Conservation (phyloP, 192 early-diverging fungal species). For the Coemansia reversa region DNA sequence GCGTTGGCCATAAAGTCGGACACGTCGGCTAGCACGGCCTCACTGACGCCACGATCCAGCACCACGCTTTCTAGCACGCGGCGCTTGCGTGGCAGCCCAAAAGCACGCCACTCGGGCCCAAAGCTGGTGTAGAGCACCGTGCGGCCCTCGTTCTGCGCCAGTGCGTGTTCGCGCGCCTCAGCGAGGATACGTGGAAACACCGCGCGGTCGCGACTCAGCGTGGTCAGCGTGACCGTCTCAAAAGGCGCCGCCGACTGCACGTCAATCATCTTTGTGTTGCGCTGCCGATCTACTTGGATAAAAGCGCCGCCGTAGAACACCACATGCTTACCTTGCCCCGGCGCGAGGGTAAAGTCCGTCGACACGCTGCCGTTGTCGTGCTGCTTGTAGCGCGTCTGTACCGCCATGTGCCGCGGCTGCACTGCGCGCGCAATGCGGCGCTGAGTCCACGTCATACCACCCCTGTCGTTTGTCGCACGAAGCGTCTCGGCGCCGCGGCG, state of each 20-base stretch:
- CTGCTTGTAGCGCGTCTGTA: conserved; percentile 84
- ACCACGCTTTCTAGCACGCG: conserved; percentile 71
- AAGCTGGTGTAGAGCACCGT: conserved; percentile 94
- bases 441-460: conserved; percentile 49
- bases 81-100: conserved; percentile 87
- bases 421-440: conserved; percentile 55
- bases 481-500: conserved; percentile 38
- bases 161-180: conserved; percentile 78
- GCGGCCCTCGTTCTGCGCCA: conserved; percentile 89
- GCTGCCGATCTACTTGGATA: conserved; percentile 78
- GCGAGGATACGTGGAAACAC: conserved; percentile 75
- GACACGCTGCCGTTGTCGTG: conserved; percentile 88
- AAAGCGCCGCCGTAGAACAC: conserved; percentile 78
- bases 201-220: conserved; percentile 74
- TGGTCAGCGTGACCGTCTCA: conserved; percentile 93
- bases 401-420: conserved; percentile 71
- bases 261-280: conserved; percentile 88
- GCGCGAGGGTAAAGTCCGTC: conserved; percentile 83
- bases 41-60: conserved; percentile 65
- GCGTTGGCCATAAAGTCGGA: conserved; percentile 74
- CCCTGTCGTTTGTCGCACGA: conserved; percentile 13
- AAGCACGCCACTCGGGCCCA: conserved; percentile 95
- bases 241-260: conserved; percentile 88
- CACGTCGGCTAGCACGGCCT: conserved; percentile 69
- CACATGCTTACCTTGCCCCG: conserved; percentile 89